These are phyloP conservation scores for Saturnispora silvae DNA, from an alignment of 805 yeast genomes.

Conservation along the genomic window DNA sequence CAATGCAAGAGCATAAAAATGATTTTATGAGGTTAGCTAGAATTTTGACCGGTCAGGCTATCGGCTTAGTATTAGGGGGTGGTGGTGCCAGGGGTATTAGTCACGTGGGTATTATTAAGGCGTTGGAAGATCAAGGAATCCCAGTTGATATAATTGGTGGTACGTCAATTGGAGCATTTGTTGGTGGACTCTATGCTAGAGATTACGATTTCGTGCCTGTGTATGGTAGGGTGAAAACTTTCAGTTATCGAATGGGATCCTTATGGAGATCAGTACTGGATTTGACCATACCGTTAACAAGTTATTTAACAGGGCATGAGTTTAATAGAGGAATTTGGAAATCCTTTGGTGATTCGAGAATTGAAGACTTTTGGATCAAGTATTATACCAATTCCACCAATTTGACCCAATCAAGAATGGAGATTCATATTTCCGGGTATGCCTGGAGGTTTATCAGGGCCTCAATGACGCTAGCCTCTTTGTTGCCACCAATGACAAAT, in stretches of 20 bases:
- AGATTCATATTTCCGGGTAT: constrained; percentile 81
- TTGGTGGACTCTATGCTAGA: constrained; percentile 89
- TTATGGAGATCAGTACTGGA: constrained; percentile 80
- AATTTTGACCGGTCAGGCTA: constrained; percentile 82
- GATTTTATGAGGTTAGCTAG: constrained; percentile 88
- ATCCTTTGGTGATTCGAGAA: constrained; percentile 80
- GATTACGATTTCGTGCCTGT: constrained; percentile 88
- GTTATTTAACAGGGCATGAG: constrained; percentile 95
- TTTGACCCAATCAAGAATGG: constrained; percentile 91
- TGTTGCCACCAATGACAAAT: constrained; percentile 79
- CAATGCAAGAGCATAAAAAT: constrained; percentile 54
- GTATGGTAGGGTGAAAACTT: constrained; percentile 80
- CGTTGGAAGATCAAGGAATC: constrained; percentile 82
- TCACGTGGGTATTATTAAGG: constrained; percentile 84
- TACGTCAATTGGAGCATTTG: constrained; percentile 90
- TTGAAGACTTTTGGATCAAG: constrained; percentile 92
- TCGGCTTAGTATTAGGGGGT: constrained; percentile 91
- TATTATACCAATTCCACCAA: constrained; percentile 89
- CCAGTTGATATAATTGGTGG: constrained; percentile 95
- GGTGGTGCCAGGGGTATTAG: constrained; percentile 96
- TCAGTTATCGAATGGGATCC: constrained; percentile 71
- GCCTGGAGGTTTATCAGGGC: constrained; percentile 96
- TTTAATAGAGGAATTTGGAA: constrained; percentile 98
- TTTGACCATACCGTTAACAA: constrained; percentile 84
- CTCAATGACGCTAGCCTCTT: constrained; percentile 91